Conservation (phyloP, 352 stramenopile species). For the Pythium sukuiense region DNA sequence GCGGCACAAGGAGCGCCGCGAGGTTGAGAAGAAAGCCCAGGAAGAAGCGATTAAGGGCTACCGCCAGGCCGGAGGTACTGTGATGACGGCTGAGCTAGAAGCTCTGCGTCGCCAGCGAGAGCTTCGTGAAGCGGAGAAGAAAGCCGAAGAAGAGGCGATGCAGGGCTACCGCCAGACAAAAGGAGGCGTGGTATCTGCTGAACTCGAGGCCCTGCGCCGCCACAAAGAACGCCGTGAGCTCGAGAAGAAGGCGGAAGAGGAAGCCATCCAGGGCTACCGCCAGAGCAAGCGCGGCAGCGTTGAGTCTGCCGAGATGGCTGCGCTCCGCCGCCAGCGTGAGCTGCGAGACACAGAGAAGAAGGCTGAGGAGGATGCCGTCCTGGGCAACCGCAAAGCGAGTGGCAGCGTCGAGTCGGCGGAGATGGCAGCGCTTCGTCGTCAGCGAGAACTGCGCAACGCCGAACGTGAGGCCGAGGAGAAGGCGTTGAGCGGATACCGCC, state of each 20-base stretch:
- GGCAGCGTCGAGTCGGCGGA: conserved; percentile 14
- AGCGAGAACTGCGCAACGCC: conserved; percentile 39
- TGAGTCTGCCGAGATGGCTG: conserved; percentile 29
- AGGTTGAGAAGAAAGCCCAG: conserved; percentile 43
- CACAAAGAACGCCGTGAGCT: conserved; percentile 36
- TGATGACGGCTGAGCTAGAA: conserved; percentile 27
- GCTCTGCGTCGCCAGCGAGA: conserved; percentile 40
- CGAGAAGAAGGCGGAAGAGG: conserved; percentile 40
- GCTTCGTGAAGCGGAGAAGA: conserved; percentile 40
- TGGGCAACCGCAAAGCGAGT: conserved; percentile 15
- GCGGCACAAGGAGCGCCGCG: conserved; percentile 35
- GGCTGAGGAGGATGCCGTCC: conserved; percentile 40
- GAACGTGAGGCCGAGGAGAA: conserved; percentile 46
- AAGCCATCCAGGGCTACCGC: conserved; percentile 29
- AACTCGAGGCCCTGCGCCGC: conserved; percentile 32
- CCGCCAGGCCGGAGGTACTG: conserved; percentile 2
- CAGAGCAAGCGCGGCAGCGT: conserved; percentile 12
- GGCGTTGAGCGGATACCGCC: conserved; percentile 29
- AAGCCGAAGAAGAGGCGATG: conserved; percentile 46
- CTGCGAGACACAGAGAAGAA: conserved; percentile 44
- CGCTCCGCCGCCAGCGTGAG: conserved; percentile 40
- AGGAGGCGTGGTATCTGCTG: conserved; percentile 8
- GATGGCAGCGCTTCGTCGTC: conserved; percentile 29
- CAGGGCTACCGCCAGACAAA: conserved; percentile 16
- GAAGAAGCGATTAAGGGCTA: conserved; percentile 40